These are phyloP conservation scores for Phyllostachys edulis DNA, from an alignment of 176 grass and related monocot species.

Conservation along the genomic window DNA sequence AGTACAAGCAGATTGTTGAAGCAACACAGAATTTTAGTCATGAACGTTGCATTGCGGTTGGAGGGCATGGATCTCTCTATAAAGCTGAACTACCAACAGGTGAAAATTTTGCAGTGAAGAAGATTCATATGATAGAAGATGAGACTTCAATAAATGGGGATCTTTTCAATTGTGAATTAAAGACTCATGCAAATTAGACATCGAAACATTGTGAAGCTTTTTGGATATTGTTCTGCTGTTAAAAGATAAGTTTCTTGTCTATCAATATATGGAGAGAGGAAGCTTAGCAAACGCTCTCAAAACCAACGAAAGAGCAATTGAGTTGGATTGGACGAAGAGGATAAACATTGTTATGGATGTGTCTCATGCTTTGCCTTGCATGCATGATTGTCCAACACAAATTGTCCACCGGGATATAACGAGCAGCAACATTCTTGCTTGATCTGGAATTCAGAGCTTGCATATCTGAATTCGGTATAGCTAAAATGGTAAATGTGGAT, in stretches of 20 bases:
- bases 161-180: neutral
- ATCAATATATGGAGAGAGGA: constrained; percentile 13
- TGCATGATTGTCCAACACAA: neutral
- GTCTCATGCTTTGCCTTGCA: neutral
- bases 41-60: neutral
- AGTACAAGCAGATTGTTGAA: neutral
- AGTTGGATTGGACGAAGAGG: neutral
- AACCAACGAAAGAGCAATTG: neutral
- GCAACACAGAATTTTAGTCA: neutral
- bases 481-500: neutral
- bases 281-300: neutral
- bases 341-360: neutral
- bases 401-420: constrained; percentile 12
- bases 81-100: neutral
- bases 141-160: neutral
- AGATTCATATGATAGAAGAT: neutral
- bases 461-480: neutral
- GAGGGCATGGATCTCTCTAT: neutral
- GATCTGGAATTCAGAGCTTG: constrained; percentile 11
- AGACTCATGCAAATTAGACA: neutral
- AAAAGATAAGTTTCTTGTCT: neutral
- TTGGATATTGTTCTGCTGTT: neutral
- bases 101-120: neutral
- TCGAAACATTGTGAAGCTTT: neutral
- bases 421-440: neutral